Evolutionary conservation across 2,329 filamentous ascomycete species (phyloP), one percentile per base, ranked within the genome.

Genomic region (Arthrobotrys sphaeroides): DNA sequence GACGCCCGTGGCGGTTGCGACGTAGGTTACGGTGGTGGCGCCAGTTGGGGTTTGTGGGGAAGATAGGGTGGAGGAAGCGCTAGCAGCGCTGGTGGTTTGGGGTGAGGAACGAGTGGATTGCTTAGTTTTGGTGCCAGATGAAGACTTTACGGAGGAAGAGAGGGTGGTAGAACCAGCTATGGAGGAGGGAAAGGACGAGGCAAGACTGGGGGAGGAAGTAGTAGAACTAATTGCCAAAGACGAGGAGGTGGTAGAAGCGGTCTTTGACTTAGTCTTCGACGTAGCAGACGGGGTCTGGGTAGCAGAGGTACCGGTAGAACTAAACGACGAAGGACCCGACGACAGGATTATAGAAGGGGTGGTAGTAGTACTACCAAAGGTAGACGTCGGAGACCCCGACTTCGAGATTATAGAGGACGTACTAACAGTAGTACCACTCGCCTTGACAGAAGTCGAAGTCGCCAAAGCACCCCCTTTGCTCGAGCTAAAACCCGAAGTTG

Each of bases 1-100:
- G 20, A 69, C 43, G 18, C 66, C 66, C 5, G 53, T 61, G 2
- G 55, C 53, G 3, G 66, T 61, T 4, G 66, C 43, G 3, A 13
- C 33, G 33, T 69, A 69, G 13, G 66, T 42, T 10, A 69, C 16
- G 7, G 66, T 69, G 10, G 31, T 69, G 22, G 43, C 9, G 2
- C 66, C 66, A 0, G 43, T 53, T 7, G 66, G 66, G 16, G 43
- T 24, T 10, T 13, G 7, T 28, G 61, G 66, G n/a, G 47, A 53
- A 36, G 55, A 18, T 1, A 22, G 16, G 6, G 60, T 40, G n/a
- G 60, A 38, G 0, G 60, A 49, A 28, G 20, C 13, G n/a, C 49
- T 64, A 10, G 3, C 45, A 51, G 22, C 20, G 18, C 26, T 7
- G 5, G n/a, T 13, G 7, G 42, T 16, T 28, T 49, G 20, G 38